Evolutionary conservation across 1,284 basidiomycete genomes (phyloP), one percentile per base, ranked within the genome.

Genomic region (Sanguinoderma infundibulare): DNA sequence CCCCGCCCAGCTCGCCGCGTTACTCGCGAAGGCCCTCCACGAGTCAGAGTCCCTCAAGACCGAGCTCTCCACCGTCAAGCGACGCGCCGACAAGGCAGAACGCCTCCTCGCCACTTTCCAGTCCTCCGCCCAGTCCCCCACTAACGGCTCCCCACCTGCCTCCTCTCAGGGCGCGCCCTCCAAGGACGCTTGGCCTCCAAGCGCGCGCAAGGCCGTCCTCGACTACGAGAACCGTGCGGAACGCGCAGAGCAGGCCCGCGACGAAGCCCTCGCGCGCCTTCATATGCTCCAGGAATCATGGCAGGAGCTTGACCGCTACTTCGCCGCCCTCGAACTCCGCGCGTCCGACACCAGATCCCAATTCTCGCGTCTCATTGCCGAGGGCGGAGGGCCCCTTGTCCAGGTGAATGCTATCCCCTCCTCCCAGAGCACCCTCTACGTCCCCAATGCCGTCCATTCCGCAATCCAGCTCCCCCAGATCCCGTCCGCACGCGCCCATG

Each of bases 31-130:
- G 30, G 77, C 81, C 54, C 83, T 83, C 65, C 76, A 75, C 62
- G 85, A 89, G 54, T 70, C 75, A 49, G 87, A 89, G 14, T 15
- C 57, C 22, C 78, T 88, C 47, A 77, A 79, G 36, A 77, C 76
- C 53, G 85, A 90, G 63, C 81, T 89, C 64, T 60, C 69, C 2
- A 12, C 62, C 0, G 65, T 73, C 0, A 72, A 72, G 38, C 78
- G 79, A 59, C 81, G 85, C 50, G 80, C 82, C 2, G 85, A 87
- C 49, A 81, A 82, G 64, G 78, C 83, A 0, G 87, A 89, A 55
- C 78, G 82, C 2, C 75, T 85, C 39, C 67, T 83, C 54, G 57
- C 72, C n/a, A 70, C 72, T 35, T 69, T 62, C 62, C 61, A 35
- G 66, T 65, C 58, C 50, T 46, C 15, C 69, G 46, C 20, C 66